Evolutionary conservation across 805 yeast species (phyloP), one percentile per base, ranked within the genome.

Genomic region (Yarrowia alimentaria): DNA sequence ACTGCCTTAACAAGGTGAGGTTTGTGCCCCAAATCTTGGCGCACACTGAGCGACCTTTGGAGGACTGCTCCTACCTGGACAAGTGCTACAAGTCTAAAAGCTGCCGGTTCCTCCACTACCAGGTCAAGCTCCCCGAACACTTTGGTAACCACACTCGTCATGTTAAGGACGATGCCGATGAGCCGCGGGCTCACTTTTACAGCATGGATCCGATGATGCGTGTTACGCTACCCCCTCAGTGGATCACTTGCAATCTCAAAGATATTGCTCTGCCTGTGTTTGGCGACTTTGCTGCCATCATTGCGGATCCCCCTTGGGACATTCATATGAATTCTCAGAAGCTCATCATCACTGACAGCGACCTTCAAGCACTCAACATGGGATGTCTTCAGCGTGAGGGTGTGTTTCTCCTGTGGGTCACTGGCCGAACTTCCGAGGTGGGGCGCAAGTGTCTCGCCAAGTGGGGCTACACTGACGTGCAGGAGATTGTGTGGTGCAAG

Each of bases 251-350:
- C 64, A 96, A 90, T 66, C 81, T 90, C 14, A 72, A 88, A 25
- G 71, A 76, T 43, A 72, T 90, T 52, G 89, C 91, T 57, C 80
- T 91, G 59, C 68, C 64, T 17, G 68, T 78, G 6, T 66, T 90
- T 52, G 96, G 97, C 2, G 85, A 85, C 68, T 89, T 83, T 30
- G 88, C 82, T 3, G 71, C 64, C 8, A 80, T 90, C 10, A 78
- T 91, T 51, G 91, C 95, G 0, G 98, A 90, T 64, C 96, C 96
- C 3, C 93, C 96, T 6, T 90, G 98, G 98, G 90, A 88, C 57
- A 90, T 90, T 56, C 96, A 90, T 67, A 89, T 86, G 90, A 83
- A 85, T 49, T 88, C 88, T 4, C 81, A 83, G 63, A 85, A 87
- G 10, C 80, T 87, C 1, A 80, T 87, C 20, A 54, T 62, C 62